Conservation (phyloP, 805 yeast genomes). For the Saturnispora gosingensis region DNA sequence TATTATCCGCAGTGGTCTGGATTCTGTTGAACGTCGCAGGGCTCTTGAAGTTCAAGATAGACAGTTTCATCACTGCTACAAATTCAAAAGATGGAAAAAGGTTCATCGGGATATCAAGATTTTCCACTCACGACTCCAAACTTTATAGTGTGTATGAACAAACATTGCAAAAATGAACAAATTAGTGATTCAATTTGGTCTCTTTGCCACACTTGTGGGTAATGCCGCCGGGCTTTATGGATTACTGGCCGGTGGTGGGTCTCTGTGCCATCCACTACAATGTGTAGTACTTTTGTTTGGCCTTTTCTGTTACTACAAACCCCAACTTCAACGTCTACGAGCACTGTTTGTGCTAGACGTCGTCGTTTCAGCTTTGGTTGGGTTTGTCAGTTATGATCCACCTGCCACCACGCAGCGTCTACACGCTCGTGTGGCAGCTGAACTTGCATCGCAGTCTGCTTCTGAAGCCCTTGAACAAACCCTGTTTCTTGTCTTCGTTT, state of each 20-base stretch:
- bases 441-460: slow-evolving; percentile 3
- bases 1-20: slow-evolving; percentile 55
- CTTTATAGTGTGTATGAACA: neutral
- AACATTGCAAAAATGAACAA: neutral
- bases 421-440: neutral
- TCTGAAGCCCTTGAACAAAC: slow-evolving; percentile 7
- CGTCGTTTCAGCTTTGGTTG: slow-evolving; percentile 2
- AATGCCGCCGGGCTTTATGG: slow-evolving; percentile 8
- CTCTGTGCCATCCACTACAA: slow-evolving; percentile 4
- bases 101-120: neutral
- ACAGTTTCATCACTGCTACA: slow-evolving; percentile 17
- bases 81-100: neutral
- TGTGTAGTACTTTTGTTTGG: slow-evolving; percentile 1
- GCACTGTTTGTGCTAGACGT: slow-evolving; percentile 1
- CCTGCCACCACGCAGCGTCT: neutral
- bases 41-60: slow-evolving; percentile 51
- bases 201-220: slow-evolving; percentile 1
- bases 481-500: slow-evolving; percentile 3
- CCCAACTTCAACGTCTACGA: neutral
- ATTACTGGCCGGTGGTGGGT: slow-evolving; percentile 3
- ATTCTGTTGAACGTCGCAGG: slow-evolving; percentile 40
- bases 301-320: neutral
- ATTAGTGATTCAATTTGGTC: slow-evolving; percentile 5
- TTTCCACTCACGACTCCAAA: neutral
- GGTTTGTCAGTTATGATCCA: slow-evolving; percentile 5